Evolutionary conservation across 257 asterid genomes (phyloP), one percentile per base, ranked within the genome.

Genomic region (Nicotiana sylvestris): DNA sequence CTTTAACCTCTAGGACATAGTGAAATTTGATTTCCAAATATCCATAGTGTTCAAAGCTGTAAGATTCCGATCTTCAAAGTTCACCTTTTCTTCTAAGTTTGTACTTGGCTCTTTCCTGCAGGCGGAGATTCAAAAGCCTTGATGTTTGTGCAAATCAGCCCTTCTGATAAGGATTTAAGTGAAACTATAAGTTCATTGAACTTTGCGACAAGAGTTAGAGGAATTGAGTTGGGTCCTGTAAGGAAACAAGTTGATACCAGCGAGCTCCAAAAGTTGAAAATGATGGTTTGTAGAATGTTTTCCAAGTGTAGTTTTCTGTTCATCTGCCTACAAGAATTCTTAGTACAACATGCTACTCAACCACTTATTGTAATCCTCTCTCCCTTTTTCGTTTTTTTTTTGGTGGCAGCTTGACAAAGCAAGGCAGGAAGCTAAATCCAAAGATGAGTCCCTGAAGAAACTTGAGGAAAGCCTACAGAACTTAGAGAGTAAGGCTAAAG

Each of bases 141-240:
- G 87, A 96, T 96, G 99, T 96, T 96, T 89, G 97, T 96, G 53
- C 99, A 96, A 87, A 96, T 96, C 60, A 96, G 99, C 87, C 99
- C 99, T n/a, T 92, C 99, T 1, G 98, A 94, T 78, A 94, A 90
- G 83, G 99, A 96, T 81, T 25, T 85, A 9, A 90, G 98, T 49
- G 99, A 96, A 89, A 96, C 98, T 46, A 76, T 93, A 76, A 96
- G 99, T 86, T 96, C 99, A 1, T 86, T 96, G 17, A 94, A 94
- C 81, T 96, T 96, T 84, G 99, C 99, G 18, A 89, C 98, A 13
- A 94, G 99, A 76, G 98, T 91, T 61, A 86, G 99, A 87, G 98
- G 98, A 69, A 90, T 96, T 76, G 99, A 96, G 87, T 83, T 94
- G 86, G 99, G 98, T 78, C 97, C 97, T 39, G 90, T 72, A 25